Conservation (phyloP, 2,329 filamentous ascomycete genomes). For the Sporothrix sp. region DNA sequence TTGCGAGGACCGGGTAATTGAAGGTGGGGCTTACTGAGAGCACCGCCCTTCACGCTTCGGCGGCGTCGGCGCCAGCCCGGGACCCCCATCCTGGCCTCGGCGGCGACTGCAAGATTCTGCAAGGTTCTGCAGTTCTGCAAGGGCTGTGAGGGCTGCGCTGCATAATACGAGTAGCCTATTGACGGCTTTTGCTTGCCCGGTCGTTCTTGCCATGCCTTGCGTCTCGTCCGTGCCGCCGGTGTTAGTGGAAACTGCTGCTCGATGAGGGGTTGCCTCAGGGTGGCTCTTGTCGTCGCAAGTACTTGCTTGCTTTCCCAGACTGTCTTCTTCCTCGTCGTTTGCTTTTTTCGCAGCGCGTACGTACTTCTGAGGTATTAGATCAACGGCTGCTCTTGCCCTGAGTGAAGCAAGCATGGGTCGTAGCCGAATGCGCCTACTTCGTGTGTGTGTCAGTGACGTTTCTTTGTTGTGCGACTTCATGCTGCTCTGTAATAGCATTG, state of each 20-base stretch:
- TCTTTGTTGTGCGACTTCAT: not conserved
- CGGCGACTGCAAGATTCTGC: not conserved
- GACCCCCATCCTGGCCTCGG: not conserved
- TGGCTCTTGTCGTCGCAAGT: constrained; percentile 13
- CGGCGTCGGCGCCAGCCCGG: not conserved
- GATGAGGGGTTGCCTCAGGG: constrained; percentile 7
- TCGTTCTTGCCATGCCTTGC: constrained; percentile 2
- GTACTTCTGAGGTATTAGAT: too few species aligned
- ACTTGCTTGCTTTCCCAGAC: not conserved
- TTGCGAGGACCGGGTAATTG: too few species aligned
- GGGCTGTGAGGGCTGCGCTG: too few species aligned
- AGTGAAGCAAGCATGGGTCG: not conserved
- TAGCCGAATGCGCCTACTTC: not conserved
- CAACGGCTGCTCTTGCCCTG: not conserved
- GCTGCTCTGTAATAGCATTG: not conserved
- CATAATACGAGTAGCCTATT: too few species aligned
- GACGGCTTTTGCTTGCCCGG: constrained; percentile 2
- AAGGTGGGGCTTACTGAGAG: too few species aligned
- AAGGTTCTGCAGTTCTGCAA: not conserved
- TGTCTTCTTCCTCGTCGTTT: not conserved
- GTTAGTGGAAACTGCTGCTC: constrained; percentile 14
- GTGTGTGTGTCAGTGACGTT: not conserved
- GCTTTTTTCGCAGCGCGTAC: not conserved
- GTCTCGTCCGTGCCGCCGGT: constrained; percentile 4
- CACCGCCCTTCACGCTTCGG: too few species aligned